Evolutionary conservation across 163 green algal species (phyloP).

Genomic region (Chloromonas sp.): DNA sequence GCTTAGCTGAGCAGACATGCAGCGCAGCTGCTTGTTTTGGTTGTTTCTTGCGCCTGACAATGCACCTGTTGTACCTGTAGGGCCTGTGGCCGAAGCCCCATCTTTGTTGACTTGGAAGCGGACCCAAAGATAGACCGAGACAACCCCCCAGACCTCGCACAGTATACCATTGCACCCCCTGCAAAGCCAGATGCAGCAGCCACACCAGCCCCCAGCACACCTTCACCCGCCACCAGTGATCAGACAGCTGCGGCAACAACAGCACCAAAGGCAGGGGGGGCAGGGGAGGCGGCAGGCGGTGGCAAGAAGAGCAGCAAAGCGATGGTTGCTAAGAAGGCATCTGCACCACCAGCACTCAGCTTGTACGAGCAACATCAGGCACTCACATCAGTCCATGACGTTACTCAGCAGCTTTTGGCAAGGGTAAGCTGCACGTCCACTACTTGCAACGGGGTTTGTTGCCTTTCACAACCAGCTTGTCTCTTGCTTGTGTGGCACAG

Average conservation of each 20-base stretch:
- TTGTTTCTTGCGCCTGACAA: not conserved
- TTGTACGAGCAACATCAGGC: not conserved
- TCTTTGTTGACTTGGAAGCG: conserved; percentile 53
- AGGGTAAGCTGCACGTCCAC: not conserved
- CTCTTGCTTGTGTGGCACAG: too few relatives aligned
- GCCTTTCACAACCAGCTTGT: too few relatives aligned
- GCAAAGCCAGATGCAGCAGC: conserved; percentile 8
- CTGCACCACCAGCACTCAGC: not conserved
- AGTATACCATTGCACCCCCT: conserved; percentile 20
- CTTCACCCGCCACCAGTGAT: too few relatives aligned
- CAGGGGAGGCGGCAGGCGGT: too few relatives aligned
- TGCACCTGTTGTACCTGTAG: conserved; percentile 17
- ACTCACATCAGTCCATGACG: not conserved
- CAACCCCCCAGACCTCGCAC: conserved; percentile 58
- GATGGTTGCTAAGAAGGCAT: not conserved
- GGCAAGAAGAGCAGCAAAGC: not conserved
- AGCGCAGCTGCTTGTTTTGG: not conserved
- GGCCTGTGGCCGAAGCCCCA: conserved; percentile 26
- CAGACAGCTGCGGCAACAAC: too few relatives aligned
- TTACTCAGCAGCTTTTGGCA: not conserved
- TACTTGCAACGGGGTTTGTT: too few relatives aligned
- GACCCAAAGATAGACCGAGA: conserved; percentile 56
- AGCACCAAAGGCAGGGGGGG: too few relatives aligned
- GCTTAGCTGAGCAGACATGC: not conserved
- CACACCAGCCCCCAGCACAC: too few relatives aligned